Evolutionary conservation across 345 rosid species (phyloP).

Genomic region (Angophora floribunda): DNA sequence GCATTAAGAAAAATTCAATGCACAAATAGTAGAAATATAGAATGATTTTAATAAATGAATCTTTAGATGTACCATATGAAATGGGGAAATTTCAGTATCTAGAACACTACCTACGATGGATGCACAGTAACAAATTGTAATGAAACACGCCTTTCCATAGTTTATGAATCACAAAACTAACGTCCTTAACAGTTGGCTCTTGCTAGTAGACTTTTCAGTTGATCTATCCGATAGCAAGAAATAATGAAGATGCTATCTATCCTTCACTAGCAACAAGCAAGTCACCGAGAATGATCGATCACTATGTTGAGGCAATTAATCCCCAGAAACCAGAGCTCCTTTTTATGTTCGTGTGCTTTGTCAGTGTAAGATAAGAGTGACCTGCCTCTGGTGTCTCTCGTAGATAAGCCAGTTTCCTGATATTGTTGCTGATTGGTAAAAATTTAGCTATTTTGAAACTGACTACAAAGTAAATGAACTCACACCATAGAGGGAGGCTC

Average conservation of each 20-base stretch:
- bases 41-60: not conserved
- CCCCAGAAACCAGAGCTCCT: not conserved
- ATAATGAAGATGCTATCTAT: not conserved
- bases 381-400: not conserved
- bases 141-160: not conserved
- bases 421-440: not conserved
- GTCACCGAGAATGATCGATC: not conserved
- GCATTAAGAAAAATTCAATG: not conserved
- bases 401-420: not conserved
- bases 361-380: not conserved
- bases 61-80: not conserved
- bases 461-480: slow-evolving; percentile 15
- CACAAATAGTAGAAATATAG: not conserved
- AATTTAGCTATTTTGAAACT: not conserved
- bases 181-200: not conserved
- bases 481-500: slow-evolving; percentile 91
- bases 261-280: not conserved
- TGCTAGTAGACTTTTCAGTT: not conserved
- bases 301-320: not conserved
- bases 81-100: not conserved
- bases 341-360: not conserved
- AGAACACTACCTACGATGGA: not conserved
- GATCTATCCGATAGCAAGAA: not conserved
- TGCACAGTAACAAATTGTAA: not conserved
- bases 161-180: not conserved